Base-by-base conservation (phyloP, 2,329 filamentous ascomycete species). In the Fulvia fulva region DNA sequence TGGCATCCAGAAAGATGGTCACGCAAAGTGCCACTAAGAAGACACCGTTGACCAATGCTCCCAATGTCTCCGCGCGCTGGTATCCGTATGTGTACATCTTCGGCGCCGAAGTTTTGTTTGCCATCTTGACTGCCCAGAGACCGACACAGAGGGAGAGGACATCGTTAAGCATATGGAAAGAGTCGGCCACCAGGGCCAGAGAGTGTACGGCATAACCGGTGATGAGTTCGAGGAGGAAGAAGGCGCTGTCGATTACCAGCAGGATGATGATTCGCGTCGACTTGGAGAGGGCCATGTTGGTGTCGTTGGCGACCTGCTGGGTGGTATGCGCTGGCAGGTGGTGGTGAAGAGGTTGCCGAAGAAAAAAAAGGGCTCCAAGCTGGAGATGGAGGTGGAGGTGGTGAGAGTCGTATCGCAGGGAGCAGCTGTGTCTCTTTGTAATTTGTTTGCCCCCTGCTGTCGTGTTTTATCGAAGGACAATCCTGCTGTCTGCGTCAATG, bases 91-190 rank as follows among this genome's bases (percentile, higher is more conserved):
- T 97, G 73, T 94, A 99, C 74, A 88, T 90, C 69, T 96, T 92
- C 9, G 64, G 60, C 11, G 61, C 57, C 6, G 91, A 95, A 59
- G 74, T 81, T 0, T 87, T 89, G 73, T 89, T 89, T 25, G 92
- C 90, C 52, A 95, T 89, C 62, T 88, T 90, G 55, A 99, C 94
- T 54, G 94, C 94, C 93, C 94, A 99, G 43, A 97, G 77, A 64
- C 94, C 94, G 62, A 99, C 93, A 57, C 87, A 83, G 14, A 99
- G 80, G 1, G 94, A 97, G 61, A 99, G 87, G 67, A 99, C 94
- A 83, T 99, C 94, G 79, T 99, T 99, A 61, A 99, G 81, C 94
- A 99, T 99, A 77, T 99, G 94, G 75, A 99, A 99, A 60, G 94
- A 91, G 78, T 99, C 94, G 55, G 94, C 94, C 71, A 95, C 91